Percentiles rank a stretch among this genome's conserved stretches.
Evolutionary conservation across 169 alveolate genomes (phyloP).

Genomic region (Miamiensis avidus): DNA sequence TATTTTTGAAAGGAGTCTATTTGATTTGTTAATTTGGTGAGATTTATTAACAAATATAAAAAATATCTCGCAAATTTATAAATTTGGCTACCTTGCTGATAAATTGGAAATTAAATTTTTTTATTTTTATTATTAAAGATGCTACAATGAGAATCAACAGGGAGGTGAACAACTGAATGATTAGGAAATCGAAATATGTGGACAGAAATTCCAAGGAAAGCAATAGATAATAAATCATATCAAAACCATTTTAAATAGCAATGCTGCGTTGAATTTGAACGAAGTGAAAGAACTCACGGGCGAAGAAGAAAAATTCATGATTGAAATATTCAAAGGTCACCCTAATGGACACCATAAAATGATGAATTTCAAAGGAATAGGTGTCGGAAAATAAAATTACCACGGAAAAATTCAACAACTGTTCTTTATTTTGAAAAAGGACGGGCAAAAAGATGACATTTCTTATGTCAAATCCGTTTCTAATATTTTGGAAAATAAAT

Average conservation of each 20-base stretch:
- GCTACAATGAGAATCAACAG: no score
- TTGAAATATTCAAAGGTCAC: not conserved
- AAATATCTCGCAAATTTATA: not conserved
- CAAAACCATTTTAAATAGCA: no score
- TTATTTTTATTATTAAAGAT: no score
- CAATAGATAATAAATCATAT: no score
- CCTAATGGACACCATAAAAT: not conserved
- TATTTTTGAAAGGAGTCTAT: not conserved
- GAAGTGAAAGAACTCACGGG: not conserved
- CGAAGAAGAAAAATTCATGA: not conserved
- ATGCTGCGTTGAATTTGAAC: no score
- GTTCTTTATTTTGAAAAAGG: not conserved
- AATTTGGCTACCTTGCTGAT: no score
- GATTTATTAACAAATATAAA: no score
- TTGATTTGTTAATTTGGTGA: no score
- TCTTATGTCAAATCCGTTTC: not conserved
- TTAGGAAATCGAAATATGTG: not conserved
- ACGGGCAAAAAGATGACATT: not conserved
- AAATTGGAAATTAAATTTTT: no score
- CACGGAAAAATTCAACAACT: not conserved
- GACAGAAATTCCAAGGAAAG: not conserved
- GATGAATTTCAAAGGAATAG: not conserved
- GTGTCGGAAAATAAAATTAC: not conserved
- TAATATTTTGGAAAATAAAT: not conserved
- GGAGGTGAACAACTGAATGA: not conserved